Percentiles rank a stretch among this genome's conserved stretches.
phyloP scores from a whole-genome alignment of 208 protist species.

The Acanthamoeba culbertsoni region DNA sequence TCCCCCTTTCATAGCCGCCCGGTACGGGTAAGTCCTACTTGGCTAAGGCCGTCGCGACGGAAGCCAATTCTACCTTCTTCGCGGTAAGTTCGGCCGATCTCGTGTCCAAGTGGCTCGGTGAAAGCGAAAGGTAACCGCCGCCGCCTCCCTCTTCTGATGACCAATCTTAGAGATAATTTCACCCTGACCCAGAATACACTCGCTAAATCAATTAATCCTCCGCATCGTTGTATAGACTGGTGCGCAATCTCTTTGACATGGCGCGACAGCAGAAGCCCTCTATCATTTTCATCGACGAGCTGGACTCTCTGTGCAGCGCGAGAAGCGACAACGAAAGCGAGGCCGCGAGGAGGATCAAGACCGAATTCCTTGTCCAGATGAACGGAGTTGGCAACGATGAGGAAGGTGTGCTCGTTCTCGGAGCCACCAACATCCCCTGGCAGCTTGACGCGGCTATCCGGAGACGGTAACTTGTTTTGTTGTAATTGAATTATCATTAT shows the following conservation, averaged over 20 bases:
- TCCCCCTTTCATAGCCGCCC: slow-evolving; percentile 84
- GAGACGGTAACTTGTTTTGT: slow-evolving; percentile 69
- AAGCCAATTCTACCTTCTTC: slow-evolving; percentile 87
- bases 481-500: neutral
- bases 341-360: slow-evolving; percentile 90
- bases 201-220: too few species aligned
- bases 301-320: slow-evolving; percentile 83
- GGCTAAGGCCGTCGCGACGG: slow-evolving; percentile 78
- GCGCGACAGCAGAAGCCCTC: slow-evolving; percentile 80
- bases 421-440: slow-evolving; percentile 88
- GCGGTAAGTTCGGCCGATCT: slow-evolving; percentile 85
- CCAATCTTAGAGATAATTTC: neutral
- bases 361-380: slow-evolving; percentile 92
- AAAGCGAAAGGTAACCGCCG: slow-evolving; percentile 79
- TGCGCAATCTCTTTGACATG: slow-evolving; percentile 86
- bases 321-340: slow-evolving; percentile 91
- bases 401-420: slow-evolving; percentile 83
- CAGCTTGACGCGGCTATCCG: slow-evolving; percentile 85
- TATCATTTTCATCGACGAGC: slow-evolving; percentile 93
- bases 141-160: neutral
- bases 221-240: slow-evolving; percentile 74
- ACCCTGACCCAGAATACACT: neutral
- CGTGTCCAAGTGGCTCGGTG: slow-evolving; percentile 85
- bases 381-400: slow-evolving; percentile 78
- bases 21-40: slow-evolving; percentile 81